Evolutionary conservation across 441 rosid species (phyloP).

Genomic region (Bocquillonia castaneifolia): DNA sequence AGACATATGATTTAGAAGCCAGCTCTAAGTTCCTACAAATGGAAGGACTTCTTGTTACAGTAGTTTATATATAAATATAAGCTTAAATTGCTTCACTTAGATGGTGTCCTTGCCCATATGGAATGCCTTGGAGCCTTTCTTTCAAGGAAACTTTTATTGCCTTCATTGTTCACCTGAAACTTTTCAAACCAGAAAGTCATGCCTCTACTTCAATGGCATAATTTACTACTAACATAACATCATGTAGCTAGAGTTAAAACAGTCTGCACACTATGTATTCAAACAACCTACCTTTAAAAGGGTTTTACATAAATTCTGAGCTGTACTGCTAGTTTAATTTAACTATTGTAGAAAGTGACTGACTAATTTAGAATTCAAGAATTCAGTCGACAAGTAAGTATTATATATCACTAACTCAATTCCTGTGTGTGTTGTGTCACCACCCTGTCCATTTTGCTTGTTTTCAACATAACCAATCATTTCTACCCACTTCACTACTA

Average conservation of each 20-base stretch:
- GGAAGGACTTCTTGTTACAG: conserved; percentile 15
- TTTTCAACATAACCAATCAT: conserved; percentile 13
- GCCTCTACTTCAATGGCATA: conserved; percentile 33
- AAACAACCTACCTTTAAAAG: conserved; percentile 19
- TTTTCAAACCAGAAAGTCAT: conserved; percentile 34
- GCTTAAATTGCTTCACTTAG: conserved; percentile 31
- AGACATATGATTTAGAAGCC: conserved; percentile 25
- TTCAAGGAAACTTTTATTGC: conserved; percentile 60
- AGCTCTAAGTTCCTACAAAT: conserved; percentile 23
- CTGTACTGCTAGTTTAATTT: conserved; percentile 37
- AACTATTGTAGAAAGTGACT: conserved; percentile 20
- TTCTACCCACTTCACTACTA: conserved; percentile 3
- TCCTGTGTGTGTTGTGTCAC: not conserved
- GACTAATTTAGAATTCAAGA: conserved; percentile 24
- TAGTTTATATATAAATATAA: not conserved
- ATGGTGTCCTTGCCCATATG: conserved; percentile 55
- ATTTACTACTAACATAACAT: conserved; percentile 23
- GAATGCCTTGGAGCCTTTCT: conserved; percentile 77
- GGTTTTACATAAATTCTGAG: conserved; percentile 37
- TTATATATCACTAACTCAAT: not conserved
- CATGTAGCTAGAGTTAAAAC: conserved; percentile 5
- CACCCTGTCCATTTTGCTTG: not conserved
- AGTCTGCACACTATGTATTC: conserved; percentile 23
- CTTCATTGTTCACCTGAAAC: conserved; percentile 59
- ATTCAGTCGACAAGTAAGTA: too few species aligned